phyloP scores from a whole-genome alignment of 805 yeast genomes.

The Peterozyma xylosa region DNA sequence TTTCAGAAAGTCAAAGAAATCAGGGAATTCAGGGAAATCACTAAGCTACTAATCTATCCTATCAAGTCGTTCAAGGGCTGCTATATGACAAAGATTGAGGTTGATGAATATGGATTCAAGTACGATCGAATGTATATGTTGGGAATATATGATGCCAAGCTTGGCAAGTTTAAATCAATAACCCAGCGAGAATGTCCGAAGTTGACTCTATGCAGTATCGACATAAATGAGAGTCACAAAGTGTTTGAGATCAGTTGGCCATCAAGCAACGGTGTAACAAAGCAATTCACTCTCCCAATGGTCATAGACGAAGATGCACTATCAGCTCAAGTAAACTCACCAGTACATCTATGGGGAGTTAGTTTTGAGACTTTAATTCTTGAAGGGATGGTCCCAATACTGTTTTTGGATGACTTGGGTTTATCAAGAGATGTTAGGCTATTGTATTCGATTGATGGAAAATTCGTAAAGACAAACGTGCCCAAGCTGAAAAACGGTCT shows the following conservation, averaged over 20 bases:
- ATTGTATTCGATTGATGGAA: slow-evolving; percentile 18
- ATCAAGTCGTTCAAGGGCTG: slow-evolving; percentile 18
- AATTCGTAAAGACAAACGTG: slow-evolving; percentile 17
- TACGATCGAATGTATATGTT: slow-evolving; percentile 22
- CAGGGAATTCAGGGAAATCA: not conserved
- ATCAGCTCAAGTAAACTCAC: not conserved
- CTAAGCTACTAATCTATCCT: slow-evolving; percentile 14
- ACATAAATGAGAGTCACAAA: slow-evolving; percentile 8
- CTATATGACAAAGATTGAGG: slow-evolving; percentile 13
- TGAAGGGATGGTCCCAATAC: slow-evolving; percentile 13
- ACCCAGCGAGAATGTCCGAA: slow-evolving; percentile 16
- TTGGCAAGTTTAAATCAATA: slow-evolving; percentile 10
- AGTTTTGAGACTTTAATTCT: slow-evolving; percentile 14
- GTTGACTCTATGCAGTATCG: slow-evolving; percentile 10
- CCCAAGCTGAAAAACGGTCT: slow-evolving; percentile 9
- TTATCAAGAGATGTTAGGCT: slow-evolving; percentile 15
- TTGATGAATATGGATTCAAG: slow-evolving; percentile 16
- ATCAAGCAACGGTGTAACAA: too few relatives aligned
- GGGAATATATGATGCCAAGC: slow-evolving; percentile 11
- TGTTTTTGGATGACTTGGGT: slow-evolving; percentile 12
- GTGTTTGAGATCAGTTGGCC: too few relatives aligned
- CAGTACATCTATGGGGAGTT: slow-evolving; percentile 16
- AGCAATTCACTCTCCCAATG: slow-evolving; percentile 9
- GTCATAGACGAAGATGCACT: slow-evolving; percentile 8
- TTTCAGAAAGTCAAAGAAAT: too few relatives aligned